Base-by-base conservation (phyloP, 306 rosid species). In the Ziziphus jujuba region DNA sequence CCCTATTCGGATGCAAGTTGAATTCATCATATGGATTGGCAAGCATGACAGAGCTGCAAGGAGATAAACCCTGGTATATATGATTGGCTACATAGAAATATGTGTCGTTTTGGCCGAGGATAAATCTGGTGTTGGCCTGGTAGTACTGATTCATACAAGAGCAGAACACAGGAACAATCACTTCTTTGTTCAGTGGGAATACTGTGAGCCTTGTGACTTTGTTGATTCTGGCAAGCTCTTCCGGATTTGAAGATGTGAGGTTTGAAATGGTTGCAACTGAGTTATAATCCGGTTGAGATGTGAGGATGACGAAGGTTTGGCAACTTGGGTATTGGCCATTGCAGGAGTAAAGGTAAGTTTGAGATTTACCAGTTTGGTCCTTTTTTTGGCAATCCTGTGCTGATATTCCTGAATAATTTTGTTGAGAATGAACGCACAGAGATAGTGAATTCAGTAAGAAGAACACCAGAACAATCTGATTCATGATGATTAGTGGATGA, bases 101-200 rank as follows among this genome's bases (percentile, higher is more conserved):
- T 1, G 87, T 78, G 22, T 73, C 56, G 1, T 6, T 0, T 9
- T 0, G 40, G 5, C 24, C 12, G 12, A 82, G 5, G 13, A 81
- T 43, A 28, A 63, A 72, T 14, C 65, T 70, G 21, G 78, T 66
- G 61, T 77, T 80, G 34, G 87, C 84, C 60, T 86, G 78, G 71
- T 79, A 87, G 68, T 75, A 71, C 28, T 49, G 73, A 3, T 63
- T 84, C 19, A 34, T 47, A 56, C 92, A 86, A 60, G 80, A 84
- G 73, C 90, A 88, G 38, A 38, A 50, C 8, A 86, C 67, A 16
- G 90, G 95, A 38, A 91, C 89, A 54, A 88, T 78, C 35, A 86
- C 90, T 34, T 82, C 82, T 75, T 76, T 80, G 44, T 77, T 73
- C 6, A 75, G 59, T 3, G 66, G 77, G 72, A 85, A 73, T 24